Conservation (phyloP, 352 stramenopile species). For the Phytophthora cryptogea region DNA sequence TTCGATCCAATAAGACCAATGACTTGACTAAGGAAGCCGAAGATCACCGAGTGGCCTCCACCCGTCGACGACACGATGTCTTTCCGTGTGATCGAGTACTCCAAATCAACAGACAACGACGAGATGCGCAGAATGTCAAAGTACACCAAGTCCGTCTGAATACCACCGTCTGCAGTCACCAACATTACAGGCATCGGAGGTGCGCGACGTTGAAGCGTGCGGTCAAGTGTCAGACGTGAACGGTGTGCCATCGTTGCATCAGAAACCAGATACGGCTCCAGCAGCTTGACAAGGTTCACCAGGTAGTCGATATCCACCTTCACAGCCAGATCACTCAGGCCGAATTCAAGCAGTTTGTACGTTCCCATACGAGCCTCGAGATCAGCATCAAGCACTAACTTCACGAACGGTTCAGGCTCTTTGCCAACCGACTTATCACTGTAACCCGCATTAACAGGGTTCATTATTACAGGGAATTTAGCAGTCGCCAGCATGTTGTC, state of each 20-base stretch:
- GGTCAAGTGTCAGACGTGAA: slow-evolving; percentile 63
- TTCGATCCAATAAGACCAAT: slow-evolving; percentile 86
- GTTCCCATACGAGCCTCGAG: slow-evolving; percentile 76
- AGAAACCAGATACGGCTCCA: slow-evolving; percentile 80
- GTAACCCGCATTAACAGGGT: slow-evolving; percentile 78
- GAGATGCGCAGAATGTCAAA: slow-evolving; percentile 82
- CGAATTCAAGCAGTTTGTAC: slow-evolving; percentile 83
- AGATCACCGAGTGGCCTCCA: slow-evolving; percentile 73
- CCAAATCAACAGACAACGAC: slow-evolving; percentile 70
- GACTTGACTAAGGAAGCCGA: slow-evolving; percentile 80
- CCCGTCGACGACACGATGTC: slow-evolving; percentile 75
- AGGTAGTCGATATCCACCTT: slow-evolving; percentile 89
- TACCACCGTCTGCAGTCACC: slow-evolving; percentile 63
- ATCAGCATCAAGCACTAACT: slow-evolving; percentile 77
- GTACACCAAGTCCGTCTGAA: slow-evolving; percentile 81
- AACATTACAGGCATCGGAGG: slow-evolving; percentile 64
- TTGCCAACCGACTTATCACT: slow-evolving; percentile 74
- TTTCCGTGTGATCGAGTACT: slow-evolving; percentile 86
- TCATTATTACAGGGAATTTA: slow-evolving; percentile 86
- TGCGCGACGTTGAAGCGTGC: slow-evolving; percentile 60
- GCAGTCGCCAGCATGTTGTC: slow-evolving; percentile 86
- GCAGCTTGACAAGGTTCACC: slow-evolving; percentile 77
- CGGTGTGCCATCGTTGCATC: slow-evolving; percentile 64
- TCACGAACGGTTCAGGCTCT: slow-evolving; percentile 62
- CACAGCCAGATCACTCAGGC: slow-evolving; percentile 66